Evolutionary conservation across 345 rosid species (phyloP), one percentile per base, ranked within the genome.

Genomic region (Eucalyptus brandiana): DNA sequence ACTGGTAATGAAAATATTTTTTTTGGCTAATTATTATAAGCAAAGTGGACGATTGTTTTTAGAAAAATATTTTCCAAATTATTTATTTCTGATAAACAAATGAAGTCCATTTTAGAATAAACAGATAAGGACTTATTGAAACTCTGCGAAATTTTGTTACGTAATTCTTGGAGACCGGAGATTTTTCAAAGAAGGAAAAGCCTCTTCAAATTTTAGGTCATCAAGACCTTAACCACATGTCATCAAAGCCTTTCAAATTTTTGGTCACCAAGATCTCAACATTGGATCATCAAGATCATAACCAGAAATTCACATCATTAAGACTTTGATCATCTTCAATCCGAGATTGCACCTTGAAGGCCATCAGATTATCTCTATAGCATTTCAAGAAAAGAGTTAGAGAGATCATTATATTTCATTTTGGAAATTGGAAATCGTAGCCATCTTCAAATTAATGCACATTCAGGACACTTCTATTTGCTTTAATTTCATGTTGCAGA

Each of bases 1-100:
- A 49, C 2, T 13, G 51, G 18, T 49, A 49, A 49, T 49, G 51
- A 49, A 53, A 53, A 53, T 18, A 53, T 7, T 17, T 53, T 53
- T 18, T 7, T 53, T 3, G 1, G 9, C 8, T 53, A 53, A 53
- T 19, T 53, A 17, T 53, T 53, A 17, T 18, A 53, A 53, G 23
- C 7, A 3, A 0, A 18, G 19, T 3, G 8, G 3, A 8, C 2
- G 24, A 53, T 53, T 1, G 8, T 53, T 53, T 53, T 18, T 53
- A 6, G 21, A 47, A 47, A 47, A 47, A 11, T 10, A 10, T 10
- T 47, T 53, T 7, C 5, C 10, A 53, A 53, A 19, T 8, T 8
- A 53, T 53, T 53, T 4, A 53, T 53, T 53, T 53, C 8, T 23
- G 1, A 7, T 47, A 19, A 53, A 7, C 26, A 53, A 53, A 53